These are phyloP conservation scores for Scytalidium sp. DNA, from an alignment of 2,329 filamentous ascomycete genomes.

Conservation along the genomic window DNA sequence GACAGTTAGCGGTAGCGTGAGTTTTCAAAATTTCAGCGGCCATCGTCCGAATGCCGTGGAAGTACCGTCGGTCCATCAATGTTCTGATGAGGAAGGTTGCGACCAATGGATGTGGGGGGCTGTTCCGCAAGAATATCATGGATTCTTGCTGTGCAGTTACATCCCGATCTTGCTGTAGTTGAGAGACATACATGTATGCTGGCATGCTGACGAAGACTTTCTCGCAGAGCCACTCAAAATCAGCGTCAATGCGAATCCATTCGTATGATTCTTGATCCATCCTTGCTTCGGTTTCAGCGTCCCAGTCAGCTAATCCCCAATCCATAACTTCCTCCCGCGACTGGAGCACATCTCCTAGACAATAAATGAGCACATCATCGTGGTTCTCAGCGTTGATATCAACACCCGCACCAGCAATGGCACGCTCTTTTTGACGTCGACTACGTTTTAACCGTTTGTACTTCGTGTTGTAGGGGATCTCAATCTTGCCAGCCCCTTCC, in stretches of 20 bases:
- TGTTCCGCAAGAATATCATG: slow-evolving; percentile 68
- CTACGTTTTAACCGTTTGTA: slow-evolving; percentile 96
- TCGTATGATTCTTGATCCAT: slow-evolving; percentile 98
- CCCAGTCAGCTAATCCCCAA: slow-evolving; percentile 89
- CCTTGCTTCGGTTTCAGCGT: slow-evolving; percentile 77
- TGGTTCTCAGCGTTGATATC: slow-evolving; percentile 64
- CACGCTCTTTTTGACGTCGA: slow-evolving; percentile 75
- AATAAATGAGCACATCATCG: slow-evolving; percentile 84
- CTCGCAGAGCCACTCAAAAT: slow-evolving; percentile 95
- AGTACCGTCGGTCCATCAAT: slow-evolving; percentile 87
- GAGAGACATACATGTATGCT: slow-evolving; percentile 96
- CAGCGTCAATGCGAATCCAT: slow-evolving; percentile 96
- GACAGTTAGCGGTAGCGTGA: slow-evolving; percentile 67
- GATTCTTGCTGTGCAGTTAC: slow-evolving; percentile 83
- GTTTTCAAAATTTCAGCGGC: slow-evolving; percentile 76
- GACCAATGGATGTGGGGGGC: slow-evolving; percentile 72
- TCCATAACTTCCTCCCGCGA: slow-evolving; percentile 75
- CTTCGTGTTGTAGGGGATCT: slow-evolving; percentile 98
- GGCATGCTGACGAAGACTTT: slow-evolving; percentile 77
- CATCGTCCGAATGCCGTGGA: slow-evolving; percentile 85
- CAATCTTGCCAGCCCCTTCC: slow-evolving; percentile 78
- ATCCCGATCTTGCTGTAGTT: slow-evolving; percentile 94
- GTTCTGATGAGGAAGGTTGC: slow-evolving; percentile 89
- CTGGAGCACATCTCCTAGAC: slow-evolving; percentile 86
- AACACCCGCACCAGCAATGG: slow-evolving; percentile 58